Evolutionary conservation across 495 filamentous ascomycete species (phyloP), one percentile per base, ranked within the genome.

Genomic region (Podospora appendiculata): DNA sequence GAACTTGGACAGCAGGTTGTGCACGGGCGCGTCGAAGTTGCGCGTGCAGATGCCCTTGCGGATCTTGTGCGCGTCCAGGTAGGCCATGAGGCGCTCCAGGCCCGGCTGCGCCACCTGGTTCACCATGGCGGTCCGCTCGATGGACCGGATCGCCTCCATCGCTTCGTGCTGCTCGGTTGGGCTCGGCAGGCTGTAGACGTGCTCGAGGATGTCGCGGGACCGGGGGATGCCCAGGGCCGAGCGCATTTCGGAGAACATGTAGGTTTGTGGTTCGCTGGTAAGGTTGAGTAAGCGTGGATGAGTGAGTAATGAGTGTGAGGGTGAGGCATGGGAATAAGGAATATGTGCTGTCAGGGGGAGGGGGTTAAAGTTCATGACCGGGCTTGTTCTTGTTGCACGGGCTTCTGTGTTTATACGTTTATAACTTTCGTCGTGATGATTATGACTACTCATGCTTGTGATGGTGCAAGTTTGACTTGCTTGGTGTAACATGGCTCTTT

Each of bases 221-320:
- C 83, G 83, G 54, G 80, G 63, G 56, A 96, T 95, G 45, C 70
- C 71, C n/a, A 78, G 65, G 25, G 64, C 75, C 18, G 71, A 70
- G 74, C 90, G 85, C 89, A 96, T 95, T 56, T 88, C 73, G 1
- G 63, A 56, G 77, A 96, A 96, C 93, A 98, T 96, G 77, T 94
- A 89, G 58, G 85, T 90, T 73, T 96, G 93, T 0, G 91, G 93
- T 43, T 88, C 73, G 64, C 91, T 91, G 55, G 41, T 14, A 6
- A 13, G 8, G 25, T 13, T 39, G n/a, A 45, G 51, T 50, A 25
- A 2, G 25, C 5, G 25, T 2, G 25, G 25, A 5, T 25, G 25
- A 25, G 25, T 25, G 5, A 2, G 25, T 25, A 5, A 25, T 25
- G 25, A 25, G 25, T 2, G 25, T 25, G 25, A 25, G 25, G n/a